Percentiles rank a stretch among this genome's conserved stretches.
Evolutionary conservation across 2,329 filamentous ascomycete species (phyloP).

Genomic region (Simplicillium aogashimaense): DNA sequence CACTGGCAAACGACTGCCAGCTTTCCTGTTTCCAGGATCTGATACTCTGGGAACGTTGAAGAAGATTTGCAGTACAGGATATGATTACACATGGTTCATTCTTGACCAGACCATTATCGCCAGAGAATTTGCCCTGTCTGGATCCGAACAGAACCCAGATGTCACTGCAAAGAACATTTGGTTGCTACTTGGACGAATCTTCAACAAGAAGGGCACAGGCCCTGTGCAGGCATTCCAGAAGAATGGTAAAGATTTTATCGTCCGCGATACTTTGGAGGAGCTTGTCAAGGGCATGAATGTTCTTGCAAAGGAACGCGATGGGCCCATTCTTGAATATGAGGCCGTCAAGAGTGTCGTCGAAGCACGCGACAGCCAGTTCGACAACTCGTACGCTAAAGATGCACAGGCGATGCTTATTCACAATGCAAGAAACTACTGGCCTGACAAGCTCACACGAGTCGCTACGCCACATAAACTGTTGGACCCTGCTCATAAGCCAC

Average conservation of each 20-base stretch:
- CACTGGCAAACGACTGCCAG: conserved; percentile 45
- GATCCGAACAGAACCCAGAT: conserved; percentile 55
- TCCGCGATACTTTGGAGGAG: conserved; percentile 43
- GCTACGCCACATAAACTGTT: conserved; percentile 43
- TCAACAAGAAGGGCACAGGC: conserved; percentile 40
- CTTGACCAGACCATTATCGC: conserved; percentile 48
- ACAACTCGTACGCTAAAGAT: conserved; percentile 48
- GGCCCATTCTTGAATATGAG: conserved; percentile 35
- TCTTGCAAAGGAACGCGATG: conserved; percentile 33
- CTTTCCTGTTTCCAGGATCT: conserved; percentile 44
- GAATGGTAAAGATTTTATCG: conserved; percentile 48
- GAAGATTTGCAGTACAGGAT: conserved; percentile 49
- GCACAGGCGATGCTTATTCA: conserved; percentile 52
- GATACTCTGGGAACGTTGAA: conserved; percentile 49
- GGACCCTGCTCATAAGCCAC: conserved; percentile 43
- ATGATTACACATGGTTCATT: conserved; percentile 56
- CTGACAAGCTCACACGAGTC: conserved; percentile 40
- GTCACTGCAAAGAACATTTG: conserved; percentile 47
- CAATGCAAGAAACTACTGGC: conserved; percentile 46
- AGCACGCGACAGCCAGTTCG: conserved; percentile 43
- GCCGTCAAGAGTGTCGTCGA: conserved; percentile 37
- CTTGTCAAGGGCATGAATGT: conserved; percentile 50
- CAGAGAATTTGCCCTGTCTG: conserved; percentile 52
- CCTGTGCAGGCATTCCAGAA: conserved; percentile 50
- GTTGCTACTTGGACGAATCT: conserved; percentile 38